Evolutionary conservation across 257 asterid genomes (phyloP).

Genomic region (Henckelia pumila): DNA sequence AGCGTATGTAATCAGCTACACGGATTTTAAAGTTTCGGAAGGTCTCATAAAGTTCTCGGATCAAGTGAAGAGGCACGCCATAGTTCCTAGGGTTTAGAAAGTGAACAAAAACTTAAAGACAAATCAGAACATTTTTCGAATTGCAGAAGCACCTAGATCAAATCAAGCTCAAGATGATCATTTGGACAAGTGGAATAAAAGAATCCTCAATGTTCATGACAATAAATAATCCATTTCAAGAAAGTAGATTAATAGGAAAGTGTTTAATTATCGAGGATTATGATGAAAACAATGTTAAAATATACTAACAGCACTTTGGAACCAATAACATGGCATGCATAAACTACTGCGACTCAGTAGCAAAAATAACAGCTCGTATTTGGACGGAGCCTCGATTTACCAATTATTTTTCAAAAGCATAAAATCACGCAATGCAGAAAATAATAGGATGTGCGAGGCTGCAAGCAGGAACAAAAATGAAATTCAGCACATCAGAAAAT

Average conservation of each 20-base stretch:
- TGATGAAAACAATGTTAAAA: conserved; percentile 6
- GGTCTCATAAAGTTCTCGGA: conserved; percentile 94
- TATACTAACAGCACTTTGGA: not conserved
- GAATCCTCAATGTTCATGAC: not conserved
- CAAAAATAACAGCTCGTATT: not conserved
- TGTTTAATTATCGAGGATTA: not conserved
- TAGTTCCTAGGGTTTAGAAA: conserved; percentile 55
- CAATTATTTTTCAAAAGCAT: not conserved
- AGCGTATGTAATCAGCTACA: conserved; percentile 88
- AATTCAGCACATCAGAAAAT: conserved; percentile 9
- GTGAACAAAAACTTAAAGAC: conserved; percentile 15
- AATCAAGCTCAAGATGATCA: not conserved
- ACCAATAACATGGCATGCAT: not conserved
- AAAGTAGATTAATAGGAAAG: conserved; percentile 7
- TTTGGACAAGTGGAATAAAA: too few relatives aligned
- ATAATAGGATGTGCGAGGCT: too few relatives aligned
- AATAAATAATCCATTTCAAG: not conserved
- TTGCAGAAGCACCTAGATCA: not conserved
- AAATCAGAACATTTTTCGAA: not conserved
- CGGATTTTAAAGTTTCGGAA: conserved; percentile 88
- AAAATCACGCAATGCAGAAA: not conserved
- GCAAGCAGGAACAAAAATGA: not conserved
- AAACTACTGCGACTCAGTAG: conserved; percentile 12
- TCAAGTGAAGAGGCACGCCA: conserved; percentile 96
- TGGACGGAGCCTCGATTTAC: not conserved